Evolutionary conservation across 306 rosid species (phyloP), one percentile per base, ranked within the genome.

Genomic region (Dalbergia cochinchinensis): DNA sequence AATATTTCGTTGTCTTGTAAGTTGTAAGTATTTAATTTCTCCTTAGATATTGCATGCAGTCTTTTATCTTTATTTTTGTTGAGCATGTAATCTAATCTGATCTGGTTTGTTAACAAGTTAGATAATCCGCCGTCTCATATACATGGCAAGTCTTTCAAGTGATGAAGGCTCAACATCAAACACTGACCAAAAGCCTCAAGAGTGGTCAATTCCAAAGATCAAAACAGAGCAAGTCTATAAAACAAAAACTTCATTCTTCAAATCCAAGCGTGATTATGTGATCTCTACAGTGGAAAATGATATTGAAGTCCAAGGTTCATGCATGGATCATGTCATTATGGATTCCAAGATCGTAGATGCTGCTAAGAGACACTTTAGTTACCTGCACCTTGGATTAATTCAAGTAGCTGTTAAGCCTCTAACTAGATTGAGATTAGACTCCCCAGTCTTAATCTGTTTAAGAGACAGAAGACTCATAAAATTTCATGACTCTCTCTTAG

Each of bases 321-420:
- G 48, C 48, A 42, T 7, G 48, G 11, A 42, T 10, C 48, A 41
- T 66, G 15, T 47, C 71, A 41, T 66, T 18, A 16, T 42, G 62
- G 16, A 71, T 71, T 71, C 63, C 1, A 2, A 16, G 20, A 33
- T 71, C 4, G 33, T 71, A 5, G 16, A 5, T 9, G 12, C 51
- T 33, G 33, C 51, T 11, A 5, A 8, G 31, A 51, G 62, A 8
- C 15, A 33, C 5, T 51, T 15, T 34, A 0, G 0, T 14, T 20
- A 1, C 10, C 2, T 71, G 11, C 76, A 71, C 76, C 4, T 71
- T 71, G 76, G 76, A 50, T 53, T 51, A 51, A 45, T 71, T 33
- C 76, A 71, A 34, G 33, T 71, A 33, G 63, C 76, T 71, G 63
- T 22, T 5, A 71, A 71, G n/a, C 76, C 76, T 51, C 63, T 33